Evolutionary conservation across 2,329 filamentous ascomycete genomes (phyloP).

Genomic region (Pseudogymnoascus sp.): DNA sequence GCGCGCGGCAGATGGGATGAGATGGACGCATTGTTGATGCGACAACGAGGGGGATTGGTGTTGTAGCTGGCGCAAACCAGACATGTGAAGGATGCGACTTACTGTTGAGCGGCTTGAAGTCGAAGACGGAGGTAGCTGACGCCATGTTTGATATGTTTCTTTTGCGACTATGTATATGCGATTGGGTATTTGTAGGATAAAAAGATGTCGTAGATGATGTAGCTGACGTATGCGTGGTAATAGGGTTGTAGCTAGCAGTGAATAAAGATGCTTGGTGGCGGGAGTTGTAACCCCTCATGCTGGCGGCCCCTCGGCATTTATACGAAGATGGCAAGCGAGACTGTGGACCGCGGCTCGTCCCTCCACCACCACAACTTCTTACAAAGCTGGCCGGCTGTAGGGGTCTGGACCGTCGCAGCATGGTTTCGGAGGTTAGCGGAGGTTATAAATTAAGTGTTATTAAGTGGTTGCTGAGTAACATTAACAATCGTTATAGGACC

Average conservation of each 20-base stretch:
- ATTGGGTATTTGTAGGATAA: not conserved
- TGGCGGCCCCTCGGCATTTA: slow-evolving; percentile 1
- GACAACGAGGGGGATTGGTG: slow-evolving; percentile 1
- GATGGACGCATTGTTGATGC: no score
- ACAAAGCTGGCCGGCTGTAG: not conserved
- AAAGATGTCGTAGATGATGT: not conserved
- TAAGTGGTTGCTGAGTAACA: not conserved
- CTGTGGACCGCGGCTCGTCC: not conserved
- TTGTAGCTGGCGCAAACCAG: not conserved
- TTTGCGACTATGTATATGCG: not conserved
- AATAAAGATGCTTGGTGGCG: slow-evolving; percentile 7
- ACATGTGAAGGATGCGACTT: slow-evolving; percentile 30
- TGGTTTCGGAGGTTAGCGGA: not conserved
- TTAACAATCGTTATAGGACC: not conserved
- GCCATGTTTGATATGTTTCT: slow-evolving; percentile 41
- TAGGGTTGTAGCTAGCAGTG: not conserved
- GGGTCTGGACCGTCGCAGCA: not conserved
- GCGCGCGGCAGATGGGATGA: not conserved
- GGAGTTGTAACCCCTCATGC: not conserved
- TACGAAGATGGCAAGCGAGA: not conserved
- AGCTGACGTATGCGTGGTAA: not conserved
- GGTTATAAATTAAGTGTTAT: not conserved
- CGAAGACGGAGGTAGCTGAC: slow-evolving; percentile 65
- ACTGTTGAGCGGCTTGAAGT: slow-evolving; percentile 80
- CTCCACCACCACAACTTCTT: not conserved